Evolutionary conservation across 2,329 filamentous ascomycete genomes (phyloP).

Genomic region (Pseudogymnoascus sp.): DNA sequence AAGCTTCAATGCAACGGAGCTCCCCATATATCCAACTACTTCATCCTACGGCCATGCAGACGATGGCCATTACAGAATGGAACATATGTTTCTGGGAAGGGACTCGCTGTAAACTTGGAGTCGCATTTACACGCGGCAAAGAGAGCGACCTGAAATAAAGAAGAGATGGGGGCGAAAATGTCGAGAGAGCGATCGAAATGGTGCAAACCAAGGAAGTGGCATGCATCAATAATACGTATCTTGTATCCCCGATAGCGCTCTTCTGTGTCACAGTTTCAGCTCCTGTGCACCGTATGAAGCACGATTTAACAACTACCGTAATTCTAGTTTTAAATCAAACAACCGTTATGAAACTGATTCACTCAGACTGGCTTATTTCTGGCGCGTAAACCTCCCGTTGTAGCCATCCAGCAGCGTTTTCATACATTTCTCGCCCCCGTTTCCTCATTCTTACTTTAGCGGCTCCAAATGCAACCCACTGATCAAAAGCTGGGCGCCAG

Average conservation of each 20-base stretch:
- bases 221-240: not conserved
- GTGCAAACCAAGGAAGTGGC: not conserved
- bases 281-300: not conserved
- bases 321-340: not conserved
- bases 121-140: not conserved
- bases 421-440: not conserved
- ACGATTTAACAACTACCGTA: too few species aligned
- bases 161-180: not conserved
- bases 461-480: not conserved
- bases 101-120: not conserved
- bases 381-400: not conserved
- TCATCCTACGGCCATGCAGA: not conserved
- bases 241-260: not conserved
- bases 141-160: not conserved
- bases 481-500: not conserved
- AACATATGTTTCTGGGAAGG: not conserved
- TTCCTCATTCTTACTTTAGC: not conserved
- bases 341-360: not conserved
- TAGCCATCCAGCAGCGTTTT: not conserved
- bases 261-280: not conserved
- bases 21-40: not conserved
- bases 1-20: not conserved
- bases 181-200: not conserved
- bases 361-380: not conserved
- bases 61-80: not conserved